Percentiles rank a stretch among this genome's conserved stretches.
phyloP scores from a whole-genome alignment of 1,139 yeast genomes.

The Sugiyamaella neomexicana region DNA sequence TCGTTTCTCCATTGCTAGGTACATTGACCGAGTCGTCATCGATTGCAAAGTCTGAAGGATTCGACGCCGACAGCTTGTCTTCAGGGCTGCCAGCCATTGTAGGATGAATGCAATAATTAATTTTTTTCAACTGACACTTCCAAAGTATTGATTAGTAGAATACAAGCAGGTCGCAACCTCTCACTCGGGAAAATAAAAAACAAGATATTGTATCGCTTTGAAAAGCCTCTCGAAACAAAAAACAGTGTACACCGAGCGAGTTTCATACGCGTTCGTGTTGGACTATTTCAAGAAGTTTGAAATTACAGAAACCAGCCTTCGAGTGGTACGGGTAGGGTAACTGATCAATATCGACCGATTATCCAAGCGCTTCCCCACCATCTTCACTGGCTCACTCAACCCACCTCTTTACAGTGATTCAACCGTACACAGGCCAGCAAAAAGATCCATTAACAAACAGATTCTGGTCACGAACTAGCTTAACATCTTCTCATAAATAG shows the following conservation, averaged over 20 bases:
- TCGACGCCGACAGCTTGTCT: not conserved
- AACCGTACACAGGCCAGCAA: too few relatives aligned
- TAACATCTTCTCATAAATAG: not conserved
- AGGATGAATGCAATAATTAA: too few relatives aligned
- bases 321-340: conserved; percentile 1
- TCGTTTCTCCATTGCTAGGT: too few relatives aligned
- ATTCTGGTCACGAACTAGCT: too few relatives aligned
- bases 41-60: conserved; percentile 2
- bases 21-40: not conserved
- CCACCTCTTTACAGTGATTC: not conserved
- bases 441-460: too few relatives aligned
- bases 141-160: too few relatives aligned
- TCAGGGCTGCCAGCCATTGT: conserved; percentile 7
- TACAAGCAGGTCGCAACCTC: too few relatives aligned
- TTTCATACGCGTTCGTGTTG: conserved; percentile 12
- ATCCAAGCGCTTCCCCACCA: not conserved
- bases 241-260: not conserved
- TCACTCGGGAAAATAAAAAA: not conserved
- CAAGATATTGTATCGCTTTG: not conserved
- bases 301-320: conserved; percentile 7
- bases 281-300: conserved; percentile 5
- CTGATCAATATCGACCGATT: not conserved
- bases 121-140: too few relatives aligned
- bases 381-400: not conserved
- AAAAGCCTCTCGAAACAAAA: not conserved